Conservation (phyloP, 148 eudicot species). For the Rhododendron vialii region DNA sequence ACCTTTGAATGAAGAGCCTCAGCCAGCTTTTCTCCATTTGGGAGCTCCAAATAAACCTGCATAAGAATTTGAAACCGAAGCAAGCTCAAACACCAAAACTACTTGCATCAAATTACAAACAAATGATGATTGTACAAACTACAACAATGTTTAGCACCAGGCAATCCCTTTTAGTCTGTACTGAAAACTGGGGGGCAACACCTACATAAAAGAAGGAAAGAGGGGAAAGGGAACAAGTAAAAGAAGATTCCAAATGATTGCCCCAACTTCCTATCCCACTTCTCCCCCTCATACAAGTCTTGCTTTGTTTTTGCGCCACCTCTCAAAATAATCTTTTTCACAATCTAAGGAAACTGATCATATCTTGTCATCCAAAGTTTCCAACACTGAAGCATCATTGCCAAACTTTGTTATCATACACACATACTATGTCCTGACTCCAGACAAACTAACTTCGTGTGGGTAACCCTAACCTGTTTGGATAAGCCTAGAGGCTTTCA, state of each 20-base stretch:
- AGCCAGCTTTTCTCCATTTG: slow-evolving; percentile 71
- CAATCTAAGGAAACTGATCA: not conserved
- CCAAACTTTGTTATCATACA: slow-evolving; percentile 1
- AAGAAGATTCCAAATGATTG: not conserved
- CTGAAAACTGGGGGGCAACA: not conserved
- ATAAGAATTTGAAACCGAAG: slow-evolving; percentile 15
- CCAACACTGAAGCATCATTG: not conserved
- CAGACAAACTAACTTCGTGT: not conserved
- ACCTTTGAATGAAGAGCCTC: slow-evolving; percentile 78
- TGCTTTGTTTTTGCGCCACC: not conserved
- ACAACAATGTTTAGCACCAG: not conserved
- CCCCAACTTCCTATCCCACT: not conserved
- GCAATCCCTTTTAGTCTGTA: not conserved
- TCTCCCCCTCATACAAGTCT: not conserved
- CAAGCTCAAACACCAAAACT: slow-evolving; percentile 4
- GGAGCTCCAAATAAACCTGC: slow-evolving; percentile 89
- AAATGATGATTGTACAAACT: not conserved
- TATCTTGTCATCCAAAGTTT: not conserved
- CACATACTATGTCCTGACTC: not conserved
- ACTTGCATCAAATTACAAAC: not conserved
- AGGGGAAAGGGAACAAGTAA: not conserved
- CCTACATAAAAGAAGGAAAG: not conserved
- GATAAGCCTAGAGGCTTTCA: not conserved
- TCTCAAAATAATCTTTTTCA: not conserved
- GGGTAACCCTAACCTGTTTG: not conserved